Base-by-base conservation (phyloP, 1,139 yeast genomes). In the Yamadazyma conglobata region DNA sequence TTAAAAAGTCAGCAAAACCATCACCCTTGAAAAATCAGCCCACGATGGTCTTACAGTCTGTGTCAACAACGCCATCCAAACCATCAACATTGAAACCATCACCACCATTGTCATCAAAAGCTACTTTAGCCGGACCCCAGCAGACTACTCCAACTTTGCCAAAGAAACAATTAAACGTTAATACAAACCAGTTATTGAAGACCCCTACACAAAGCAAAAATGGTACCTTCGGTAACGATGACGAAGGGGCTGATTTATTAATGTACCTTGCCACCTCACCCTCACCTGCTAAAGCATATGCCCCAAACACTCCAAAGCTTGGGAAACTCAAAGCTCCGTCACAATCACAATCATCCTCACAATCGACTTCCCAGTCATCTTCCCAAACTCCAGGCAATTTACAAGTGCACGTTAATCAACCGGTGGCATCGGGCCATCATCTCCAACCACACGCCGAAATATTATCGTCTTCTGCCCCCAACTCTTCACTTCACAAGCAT, bases 211-310 rank as follows among this genome's bases (percentile, higher is more conserved):
- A 62, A 39, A 37, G 49, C 5, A 40, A 45, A 27, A 39, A 30
- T 27, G 38, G 42, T 8, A 32, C 31, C 24, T 42, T 42, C n/a
- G 49, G 58, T 44, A 57, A 70, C 34, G 79, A 74, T 37, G 85
- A 80, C 32, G 88, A 81, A 52, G 95, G 95, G 5, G 95, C 94
- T 1, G 93, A 83, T 51, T 60, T 86, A 39, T 66, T 86, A 39
- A 73, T 86, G 77, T 86, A 76, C 52, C 65, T 86, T 46, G 94
- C 95, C 3, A 83, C 93, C 4, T 83, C 94, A 3, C 95, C 95
- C 1, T 81, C 91, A 0, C 87, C 89, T 0, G 79, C 81, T 1
- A 66, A 64, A 31, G 60, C 65, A 4, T 55, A 50, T 43, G 56
- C 47, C 37, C 47, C 56, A n/a, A 51, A 52, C 36, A 63, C 70